phyloP scores from a whole-genome alignment of 2,329 filamentous ascomycete species.

The Epicoccum sorghinum region DNA sequence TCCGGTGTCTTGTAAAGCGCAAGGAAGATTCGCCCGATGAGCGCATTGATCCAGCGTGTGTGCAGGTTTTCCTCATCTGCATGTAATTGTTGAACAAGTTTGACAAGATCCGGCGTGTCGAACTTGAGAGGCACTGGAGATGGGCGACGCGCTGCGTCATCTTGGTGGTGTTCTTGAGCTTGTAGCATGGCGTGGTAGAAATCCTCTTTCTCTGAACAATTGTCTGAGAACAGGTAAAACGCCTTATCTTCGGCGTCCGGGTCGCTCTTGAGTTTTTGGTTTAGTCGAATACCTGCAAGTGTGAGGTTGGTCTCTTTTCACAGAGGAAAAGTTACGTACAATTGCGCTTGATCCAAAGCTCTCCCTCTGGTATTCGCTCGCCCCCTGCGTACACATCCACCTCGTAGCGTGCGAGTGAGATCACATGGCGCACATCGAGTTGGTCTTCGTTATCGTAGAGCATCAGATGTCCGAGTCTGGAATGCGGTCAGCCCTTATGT shows the following conservation, averaged over 20 bases:
- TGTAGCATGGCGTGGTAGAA: constrained; percentile 93
- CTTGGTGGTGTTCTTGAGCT: constrained; percentile 75
- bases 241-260: constrained; percentile 71
- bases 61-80: constrained; percentile 90
- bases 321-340: constrained; percentile 52
- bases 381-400: constrained; percentile 85
- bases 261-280: constrained; percentile 65
- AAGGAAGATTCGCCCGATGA: constrained; percentile 87
- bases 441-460: constrained; percentile 96
- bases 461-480: constrained; percentile 82
- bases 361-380: constrained; percentile 80
- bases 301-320: constrained; percentile 10
- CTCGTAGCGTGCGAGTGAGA: constrained; percentile 86
- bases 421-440: constrained; percentile 93
- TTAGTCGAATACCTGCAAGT: constrained; percentile 65
- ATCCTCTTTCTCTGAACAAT: constrained; percentile 95
- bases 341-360: constrained; percentile 94
- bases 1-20: constrained; percentile 84
- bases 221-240: constrained; percentile 94
- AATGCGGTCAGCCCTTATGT: constrained; percentile 15
- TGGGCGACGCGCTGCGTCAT: constrained; percentile 54
- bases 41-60: constrained; percentile 90
- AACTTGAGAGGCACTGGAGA: constrained; percentile 76
- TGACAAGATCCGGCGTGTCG: constrained; percentile 84
- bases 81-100: constrained; percentile 86